Base-by-base conservation (phyloP, 176 grass and related monocot genomes). In the Rhynchospora breviuscula region DNA sequence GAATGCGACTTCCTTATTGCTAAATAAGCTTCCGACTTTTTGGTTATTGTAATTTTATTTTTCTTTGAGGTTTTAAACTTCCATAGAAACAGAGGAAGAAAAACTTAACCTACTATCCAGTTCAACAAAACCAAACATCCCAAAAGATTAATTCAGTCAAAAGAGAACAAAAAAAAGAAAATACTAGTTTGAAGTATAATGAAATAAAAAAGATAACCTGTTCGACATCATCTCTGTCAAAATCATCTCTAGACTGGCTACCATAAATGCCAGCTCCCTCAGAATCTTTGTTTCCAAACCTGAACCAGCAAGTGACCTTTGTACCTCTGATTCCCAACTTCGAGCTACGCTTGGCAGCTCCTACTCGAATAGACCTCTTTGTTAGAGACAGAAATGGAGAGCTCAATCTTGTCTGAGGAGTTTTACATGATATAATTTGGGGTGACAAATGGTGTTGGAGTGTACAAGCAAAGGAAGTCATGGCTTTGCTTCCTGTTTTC, bases 141-240 rank as follows among this genome's bases (percentile, higher is more conserved):
- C 23, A 64, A 63, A 65, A 26, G 13, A 83, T 44, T 10, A 83
- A 70, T 19, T 48, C 23, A 49, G 23, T 1, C n/a, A 48, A 83
- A 83, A 31, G 10, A 56, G 21, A 68, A n/a, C n/a, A n/a, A n/a
- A n/a, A n/a, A n/a, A 52, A 78, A 22, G 4, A 78, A 46, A 71
- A n/a, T 56, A 74, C 14, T 14, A 74, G 62, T 17, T 52, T 77
- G 21, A 77, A 77, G 48, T 15, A 31, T 7, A 77, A 77, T 12
- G n/a, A n/a, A n/a, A 19, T 4, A 67, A 40, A 56, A 4, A 8
- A 12, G 3, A 45, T 87, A n/a, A 94, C 90, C 92, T 98, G 95
- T 88, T 94, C 92, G 18, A 98, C 95, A 88, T 94, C 95, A 85
- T 94, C 95, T 82, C 92, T 83, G 79, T 98, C 95, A 78, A 98